phyloP scores from a whole-genome alignment of 2,329 filamentous ascomycete genomes.

The Fusarium sp. region DNA sequence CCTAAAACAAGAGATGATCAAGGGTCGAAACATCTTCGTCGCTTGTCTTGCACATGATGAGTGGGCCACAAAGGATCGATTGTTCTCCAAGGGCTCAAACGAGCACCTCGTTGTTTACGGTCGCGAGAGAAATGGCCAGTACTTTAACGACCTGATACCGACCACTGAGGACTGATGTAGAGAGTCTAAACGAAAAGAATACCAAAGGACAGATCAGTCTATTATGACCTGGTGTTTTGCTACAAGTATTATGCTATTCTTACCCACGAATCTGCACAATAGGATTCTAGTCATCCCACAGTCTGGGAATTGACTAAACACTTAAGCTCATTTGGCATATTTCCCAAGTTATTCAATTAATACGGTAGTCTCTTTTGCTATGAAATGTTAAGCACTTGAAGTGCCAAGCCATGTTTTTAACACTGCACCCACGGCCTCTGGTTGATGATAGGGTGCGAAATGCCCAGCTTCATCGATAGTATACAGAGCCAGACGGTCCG shows the following conservation, averaged over 20 bases:
- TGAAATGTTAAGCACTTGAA: not conserved
- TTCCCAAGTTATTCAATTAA: no score
- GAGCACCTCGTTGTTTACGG: not conserved
- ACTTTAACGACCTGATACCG: not conserved
- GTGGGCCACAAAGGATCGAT: not conserved
- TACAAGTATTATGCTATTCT: no score
- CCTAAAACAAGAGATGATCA: not conserved
- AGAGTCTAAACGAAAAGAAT: no score
- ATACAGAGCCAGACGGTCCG: slow-evolving; percentile 7
- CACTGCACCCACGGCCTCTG: slow-evolving; percentile 12
- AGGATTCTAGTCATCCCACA: no score
- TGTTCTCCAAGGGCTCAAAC: not conserved
- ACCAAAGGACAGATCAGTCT: no score
- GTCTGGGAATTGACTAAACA: no score
- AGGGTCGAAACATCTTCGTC: not conserved
- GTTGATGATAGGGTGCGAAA: slow-evolving; percentile 8
- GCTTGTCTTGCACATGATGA: not conserved
- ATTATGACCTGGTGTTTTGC: no score
- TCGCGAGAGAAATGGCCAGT: not conserved
- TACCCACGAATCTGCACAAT: no score
- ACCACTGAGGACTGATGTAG: not conserved
- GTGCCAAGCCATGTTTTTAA: not conserved
- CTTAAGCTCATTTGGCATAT: no score
- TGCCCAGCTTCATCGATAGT: slow-evolving; percentile 24
- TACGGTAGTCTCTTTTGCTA: not conserved